Base-by-base conservation (phyloP, 768 basidiomycete genomes). In the Multifurca ochricompacta region DNA sequence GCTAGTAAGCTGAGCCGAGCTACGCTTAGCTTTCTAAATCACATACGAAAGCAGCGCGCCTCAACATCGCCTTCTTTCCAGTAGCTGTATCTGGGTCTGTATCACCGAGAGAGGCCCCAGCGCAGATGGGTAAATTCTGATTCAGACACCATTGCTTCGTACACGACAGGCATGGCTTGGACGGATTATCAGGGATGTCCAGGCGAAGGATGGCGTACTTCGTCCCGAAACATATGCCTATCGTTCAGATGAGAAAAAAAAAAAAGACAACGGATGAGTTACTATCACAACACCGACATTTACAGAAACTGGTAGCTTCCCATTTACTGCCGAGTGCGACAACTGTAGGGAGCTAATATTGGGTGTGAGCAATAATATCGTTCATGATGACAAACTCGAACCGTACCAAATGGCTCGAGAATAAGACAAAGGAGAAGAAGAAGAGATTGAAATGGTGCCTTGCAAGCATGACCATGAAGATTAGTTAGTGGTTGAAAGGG, bases 11-110 rank as follows among this genome's bases (percentile, higher is more conserved):
- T 28, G 23, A 18, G 21, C 21, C 6, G 23, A 27, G 23, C 0
- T 42, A 42, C 23, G 21, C 41, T 16, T 8, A 9, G n/a, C n/a
- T 4, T 19, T 28, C 9, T 6, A 28, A 25, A 27, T 9, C 36
- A 65, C 91, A 65, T 70, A 95, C 92, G 90, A 73, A 95, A 95
- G 76, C 93, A 96, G 67, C 92, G 76, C 53, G 92, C 91, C 73
- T 94, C 91, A 21, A 96, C 90, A 69, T 95, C 91, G 39, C 93
- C 93, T 69, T 95, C 93, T 66, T 88, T 93, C 93, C 93, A 5
- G 91, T 94, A 11, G 87, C 91, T 16, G 88, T 92, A 69, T 96
- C 93, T 25, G 89, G 89, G 69, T 96, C 81, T 21, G 87, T 83
- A 64, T 92, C 88, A 23, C 92, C 93, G 48, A 94, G 71, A 46